phyloP scores from a whole-genome alignment of 2,329 filamentous ascomycete species.

The Pseudogymnoascus sp. region DNA sequence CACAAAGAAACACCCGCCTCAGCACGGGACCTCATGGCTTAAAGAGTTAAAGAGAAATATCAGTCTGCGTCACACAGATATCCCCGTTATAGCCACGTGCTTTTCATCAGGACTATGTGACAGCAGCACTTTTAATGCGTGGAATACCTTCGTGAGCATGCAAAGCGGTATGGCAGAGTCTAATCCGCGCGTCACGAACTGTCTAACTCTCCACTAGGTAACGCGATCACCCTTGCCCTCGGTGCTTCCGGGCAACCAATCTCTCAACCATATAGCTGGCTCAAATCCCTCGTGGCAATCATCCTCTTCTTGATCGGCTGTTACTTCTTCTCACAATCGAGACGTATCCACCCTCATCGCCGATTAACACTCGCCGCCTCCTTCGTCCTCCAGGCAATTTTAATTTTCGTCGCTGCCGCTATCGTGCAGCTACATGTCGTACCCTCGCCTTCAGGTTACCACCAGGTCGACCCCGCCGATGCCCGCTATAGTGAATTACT shows the following conservation, averaged over 20 bases:
- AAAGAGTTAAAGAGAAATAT: too few relatives aligned
- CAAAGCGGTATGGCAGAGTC: constrained; percentile 37
- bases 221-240: constrained; percentile 57
- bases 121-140: constrained; percentile 36
- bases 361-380: constrained; percentile 39
- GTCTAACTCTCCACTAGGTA: constrained; percentile 34
- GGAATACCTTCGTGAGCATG: constrained; percentile 44
- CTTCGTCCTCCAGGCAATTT: constrained; percentile 44
- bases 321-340: constrained; percentile 36
- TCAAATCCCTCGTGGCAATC: constrained; percentile 44
- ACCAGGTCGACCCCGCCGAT: neutral
- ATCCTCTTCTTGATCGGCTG: constrained; percentile 52
- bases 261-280: constrained; percentile 44
- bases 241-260: constrained; percentile 45
- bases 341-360: constrained; percentile 32
- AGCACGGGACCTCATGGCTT: too few relatives aligned
- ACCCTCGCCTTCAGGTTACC: too few relatives aligned
- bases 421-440: constrained; percentile 17
- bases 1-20: too few relatives aligned
- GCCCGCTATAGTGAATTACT: constrained; percentile 36
- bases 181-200: neutral
- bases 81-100: too few relatives aligned
- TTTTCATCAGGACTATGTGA: too few relatives aligned
- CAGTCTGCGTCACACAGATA: too few relatives aligned
- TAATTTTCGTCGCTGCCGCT: constrained; percentile 41